These are phyloP conservation scores for Aegilops longissima DNA, from an alignment of 176 grass and related monocot genomes.

Conservation along the genomic window DNA sequence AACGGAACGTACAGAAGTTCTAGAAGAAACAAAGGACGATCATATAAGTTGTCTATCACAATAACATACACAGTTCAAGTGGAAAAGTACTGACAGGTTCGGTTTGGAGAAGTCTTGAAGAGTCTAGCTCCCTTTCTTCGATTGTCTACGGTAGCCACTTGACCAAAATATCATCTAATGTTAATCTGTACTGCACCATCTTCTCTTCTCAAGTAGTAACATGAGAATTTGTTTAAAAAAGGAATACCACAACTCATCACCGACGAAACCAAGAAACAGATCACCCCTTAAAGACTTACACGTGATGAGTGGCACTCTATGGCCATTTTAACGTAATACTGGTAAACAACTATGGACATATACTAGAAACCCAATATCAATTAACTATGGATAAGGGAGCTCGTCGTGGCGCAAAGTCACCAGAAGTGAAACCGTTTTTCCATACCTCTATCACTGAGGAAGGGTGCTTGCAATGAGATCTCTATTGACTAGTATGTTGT, in stretches of 20 bases:
- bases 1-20: too few relatives aligned
- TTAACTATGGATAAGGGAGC: slow-evolving; percentile 6
- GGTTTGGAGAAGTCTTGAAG: too few relatives aligned
- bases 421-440: too few relatives aligned
- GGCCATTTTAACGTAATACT: slow-evolving; percentile 2
- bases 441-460: too few relatives aligned
- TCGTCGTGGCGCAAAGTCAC: too few relatives aligned
- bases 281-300: not conserved
- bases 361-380: slow-evolving; percentile 13
- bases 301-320: not conserved
- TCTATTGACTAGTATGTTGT: too few relatives aligned
- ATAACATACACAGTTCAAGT: too few relatives aligned
- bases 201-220: not conserved
- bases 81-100: too few relatives aligned
- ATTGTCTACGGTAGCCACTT: not conserved
- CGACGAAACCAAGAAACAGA: not conserved
- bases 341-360: not conserved
- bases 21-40: too few relatives aligned
- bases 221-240: not conserved
- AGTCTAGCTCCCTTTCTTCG: not conserved
- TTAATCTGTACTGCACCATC: not conserved
- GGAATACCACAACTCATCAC: not conserved
- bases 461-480: too few relatives aligned
- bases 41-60: too few relatives aligned
- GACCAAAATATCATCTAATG: not conserved